These are phyloP conservation scores for Solanum paucissectum DNA, from an alignment of 257 asterid species.

Conservation along the genomic window DNA sequence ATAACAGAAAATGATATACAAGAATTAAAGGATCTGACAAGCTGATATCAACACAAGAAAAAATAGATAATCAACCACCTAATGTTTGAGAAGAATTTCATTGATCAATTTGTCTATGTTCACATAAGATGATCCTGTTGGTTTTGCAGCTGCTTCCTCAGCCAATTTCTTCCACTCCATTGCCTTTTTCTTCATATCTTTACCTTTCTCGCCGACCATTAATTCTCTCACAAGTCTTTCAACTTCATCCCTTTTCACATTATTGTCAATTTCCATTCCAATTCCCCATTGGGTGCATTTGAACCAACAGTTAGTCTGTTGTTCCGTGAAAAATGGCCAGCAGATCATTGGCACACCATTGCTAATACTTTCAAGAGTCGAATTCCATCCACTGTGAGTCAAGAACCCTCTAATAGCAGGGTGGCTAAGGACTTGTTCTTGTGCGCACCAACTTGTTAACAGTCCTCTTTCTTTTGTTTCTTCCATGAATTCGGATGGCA, in stretches of 20 bases:
- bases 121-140: constrained; percentile 4
- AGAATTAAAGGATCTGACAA: too few species aligned
- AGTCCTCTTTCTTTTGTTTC: constrained; percentile 26
- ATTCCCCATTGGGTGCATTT: constrained; percentile 28
- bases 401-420: too few species aligned
- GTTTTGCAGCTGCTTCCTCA: constrained; percentile 3
- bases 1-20: too few species aligned
- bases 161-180: constrained; percentile 22
- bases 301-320: constrained; percentile 43
- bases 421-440: too few species aligned
- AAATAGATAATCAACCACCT: too few species aligned
- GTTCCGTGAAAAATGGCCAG: constrained; percentile 58
- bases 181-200: constrained; percentile 19
- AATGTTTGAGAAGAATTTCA: not conserved
- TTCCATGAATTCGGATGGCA: constrained; percentile 18
- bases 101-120: constrained; percentile 24
- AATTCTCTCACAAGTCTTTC: constrained; percentile 23
- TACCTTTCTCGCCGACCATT: constrained; percentile 27
- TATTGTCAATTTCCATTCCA: constrained; percentile 36
- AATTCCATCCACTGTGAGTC: constrained; percentile 53
- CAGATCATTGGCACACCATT: constrained; percentile 46
- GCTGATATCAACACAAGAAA: too few species aligned
- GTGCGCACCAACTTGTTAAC: constrained; percentile 28
- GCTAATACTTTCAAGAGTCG: constrained; percentile 30
- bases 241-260: constrained; percentile 39